phyloP scores from a whole-genome alignment of 116 monocot genomes.

The Phalaenopsis hybrid region DNA sequence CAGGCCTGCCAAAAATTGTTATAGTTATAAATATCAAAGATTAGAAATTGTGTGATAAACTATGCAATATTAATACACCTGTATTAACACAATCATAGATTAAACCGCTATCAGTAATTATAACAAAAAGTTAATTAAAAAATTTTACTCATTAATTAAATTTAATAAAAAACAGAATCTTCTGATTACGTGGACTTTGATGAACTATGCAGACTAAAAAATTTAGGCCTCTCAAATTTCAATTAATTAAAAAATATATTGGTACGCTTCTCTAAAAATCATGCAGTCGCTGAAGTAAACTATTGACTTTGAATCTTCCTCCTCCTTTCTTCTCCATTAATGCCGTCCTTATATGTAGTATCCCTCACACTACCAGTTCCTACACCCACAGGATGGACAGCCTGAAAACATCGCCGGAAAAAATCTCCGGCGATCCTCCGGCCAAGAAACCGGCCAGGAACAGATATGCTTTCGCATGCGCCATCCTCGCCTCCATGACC shows the following conservation, averaged over 20 bases:
- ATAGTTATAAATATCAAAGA: no score
- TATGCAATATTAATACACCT: no score
- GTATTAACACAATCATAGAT: no score
- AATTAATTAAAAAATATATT: background rate
- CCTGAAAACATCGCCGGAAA: background rate
- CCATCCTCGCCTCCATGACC: slow-evolving; percentile 27
- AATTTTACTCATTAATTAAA: no score
- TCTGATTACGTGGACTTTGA: no score
- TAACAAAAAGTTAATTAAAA: no score
- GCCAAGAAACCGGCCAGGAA: background rate
- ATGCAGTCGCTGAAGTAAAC: background rate
- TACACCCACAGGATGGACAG: background rate
- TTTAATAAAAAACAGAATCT: no score
- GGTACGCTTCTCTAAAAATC: background rate
- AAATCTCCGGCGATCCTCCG: background rate
- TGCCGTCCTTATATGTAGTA: background rate
- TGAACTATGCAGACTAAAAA: no score
- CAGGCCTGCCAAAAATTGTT: no score
- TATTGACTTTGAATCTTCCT: background rate
- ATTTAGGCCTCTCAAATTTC: no score
- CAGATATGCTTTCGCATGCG: slow-evolving; percentile 18
- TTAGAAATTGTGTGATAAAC: no score
- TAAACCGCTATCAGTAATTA: no score
- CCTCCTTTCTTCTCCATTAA: background rate
- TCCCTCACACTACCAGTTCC: background rate